Base-by-base conservation (phyloP, 768 basidiomycete species). In the Cubamyces sp. region DNA sequence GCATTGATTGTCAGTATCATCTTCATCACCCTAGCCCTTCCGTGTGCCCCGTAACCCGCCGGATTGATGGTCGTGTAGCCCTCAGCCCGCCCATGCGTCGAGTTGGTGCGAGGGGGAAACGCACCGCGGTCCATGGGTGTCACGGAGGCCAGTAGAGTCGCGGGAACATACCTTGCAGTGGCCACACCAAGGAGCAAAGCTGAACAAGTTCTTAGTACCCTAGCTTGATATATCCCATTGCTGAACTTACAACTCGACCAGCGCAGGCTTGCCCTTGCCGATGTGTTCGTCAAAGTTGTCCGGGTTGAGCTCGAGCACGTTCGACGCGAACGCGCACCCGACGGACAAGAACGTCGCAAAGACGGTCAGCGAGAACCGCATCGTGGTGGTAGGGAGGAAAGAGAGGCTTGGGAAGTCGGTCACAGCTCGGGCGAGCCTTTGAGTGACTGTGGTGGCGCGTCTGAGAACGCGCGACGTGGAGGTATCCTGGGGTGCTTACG, bases 141-240 rank as follows among this genome's bases (percentile, higher is more conserved):
- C 39, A 52, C 30, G 15, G 0, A 25, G 18, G 15, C 46, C 6
- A 11, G 8, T 18, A 5, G 45, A 2, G n/a, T n/a, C 25, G 26
- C 26, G 37, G 23, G 9, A 37, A 57, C 76, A 62, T 71, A 89
- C 92, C 77, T 94, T 94, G 84, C 92, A 94, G 73, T 94, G 93
- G 57, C 91, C 93, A 70, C 92, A 94, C 92, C 92, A 94, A 9
- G 92, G 89, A 18, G 92, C 92, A 67, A 88, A 94, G 75, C 92
- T 94, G 57, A 3, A 48, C 12, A 45, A 12, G 16, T 59, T 58
- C 43, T 66, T 39, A 46, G 39, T 19, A 57, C 64, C 62, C 42
- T 30, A 56, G 19, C 16, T 60, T 21, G 28, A 39, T 15, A 49
- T 66, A 43, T 42, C 47, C 21, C 16, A 14, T 21, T 21, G 30